phyloP scores from a whole-genome alignment of 768 basidiomycete genomes.

The Glaciozyma antarctica region DNA sequence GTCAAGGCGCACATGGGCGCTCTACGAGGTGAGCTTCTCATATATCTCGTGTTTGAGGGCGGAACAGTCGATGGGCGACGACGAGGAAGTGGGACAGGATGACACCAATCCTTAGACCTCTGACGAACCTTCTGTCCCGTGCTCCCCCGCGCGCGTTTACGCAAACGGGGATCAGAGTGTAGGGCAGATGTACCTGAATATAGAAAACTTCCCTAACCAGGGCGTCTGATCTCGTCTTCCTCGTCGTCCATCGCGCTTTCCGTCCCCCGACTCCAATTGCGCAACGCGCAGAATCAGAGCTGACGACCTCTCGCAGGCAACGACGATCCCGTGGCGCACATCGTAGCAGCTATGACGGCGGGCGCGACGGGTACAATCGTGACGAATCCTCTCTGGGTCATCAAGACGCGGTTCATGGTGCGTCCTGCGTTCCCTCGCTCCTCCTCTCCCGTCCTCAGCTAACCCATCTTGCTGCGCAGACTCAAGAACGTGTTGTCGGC shows the following conservation, averaged over 20 bases:
- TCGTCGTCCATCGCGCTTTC: not conserved
- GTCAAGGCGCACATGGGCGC: constrained; percentile 55
- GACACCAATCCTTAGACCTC: constrained; percentile 33
- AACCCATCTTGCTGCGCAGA: not conserved
- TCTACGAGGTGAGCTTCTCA: constrained; percentile 24
- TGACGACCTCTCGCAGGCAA: constrained; percentile 11
- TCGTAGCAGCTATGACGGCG: constrained; percentile 89
- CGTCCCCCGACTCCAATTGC: not conserved
- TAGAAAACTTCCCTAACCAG: constrained; percentile 26
- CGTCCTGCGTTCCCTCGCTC: constrained; percentile 29
- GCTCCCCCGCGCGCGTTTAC: not conserved
- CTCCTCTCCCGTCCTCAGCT: constrained; percentile 9
- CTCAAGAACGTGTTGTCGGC: constrained; percentile 11
- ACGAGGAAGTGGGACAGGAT: constrained; percentile 19
- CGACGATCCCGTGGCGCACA: constrained; percentile 46
- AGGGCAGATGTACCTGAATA: constrained; percentile 23
- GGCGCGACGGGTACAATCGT: constrained; percentile 85
- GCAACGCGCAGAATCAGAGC: not conserved
- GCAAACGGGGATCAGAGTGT: not conserved
- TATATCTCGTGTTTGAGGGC: not conserved
- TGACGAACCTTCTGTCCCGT: constrained; percentile 31
- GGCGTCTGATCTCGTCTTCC: constrained; percentile 28
- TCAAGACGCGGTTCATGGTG: constrained; percentile 99
- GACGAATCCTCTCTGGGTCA: constrained; percentile 96
- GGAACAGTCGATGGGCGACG: not conserved